A percentile compares a stretch with the other conserved stretches of the same genome.
phyloP scores from a whole-genome alignment of 371 early-diverging fungal species.

The Blyttiomyces sp. region DNA sequence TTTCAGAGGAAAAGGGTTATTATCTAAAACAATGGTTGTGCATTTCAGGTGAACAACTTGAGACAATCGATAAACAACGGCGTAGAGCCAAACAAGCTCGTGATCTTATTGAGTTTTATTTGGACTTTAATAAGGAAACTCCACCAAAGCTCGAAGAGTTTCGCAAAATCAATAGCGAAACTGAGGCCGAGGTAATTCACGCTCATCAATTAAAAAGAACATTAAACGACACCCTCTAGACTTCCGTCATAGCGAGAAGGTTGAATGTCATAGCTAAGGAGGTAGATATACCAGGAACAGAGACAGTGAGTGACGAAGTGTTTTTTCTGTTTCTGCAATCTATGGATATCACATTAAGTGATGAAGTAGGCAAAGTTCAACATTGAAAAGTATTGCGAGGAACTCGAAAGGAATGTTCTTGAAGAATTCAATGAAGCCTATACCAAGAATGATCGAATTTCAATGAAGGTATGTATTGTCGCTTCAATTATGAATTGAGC shows the following conservation, averaged over 20 bases:
- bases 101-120: constrained; percentile 86
- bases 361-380: constrained; percentile 59
- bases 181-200: constrained; percentile 70
- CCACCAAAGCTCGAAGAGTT: constrained; percentile 65
- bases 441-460: too few species aligned
- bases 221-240: constrained; percentile 42
- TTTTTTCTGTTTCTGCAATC: too few species aligned
- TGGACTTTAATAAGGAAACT: constrained; percentile 68
- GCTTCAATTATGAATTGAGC: too few species aligned
- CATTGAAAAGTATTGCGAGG: constrained; percentile 90
- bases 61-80: constrained; percentile 88
- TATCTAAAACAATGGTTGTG: not conserved
- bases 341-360: too few species aligned
- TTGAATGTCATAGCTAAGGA: constrained; percentile 86
- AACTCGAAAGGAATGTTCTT: constrained; percentile 83
- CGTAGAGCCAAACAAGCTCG: constrained; percentile 82
- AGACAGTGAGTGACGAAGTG: constrained; percentile 53
- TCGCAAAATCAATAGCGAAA: constrained; percentile 71
- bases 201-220: not conserved
- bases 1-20: not conserved
- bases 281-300: constrained; percentile 75
- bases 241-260: constrained; percentile 81
- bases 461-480: too few species aligned
- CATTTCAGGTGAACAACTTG: constrained; percentile 79
- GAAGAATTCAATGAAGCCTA: constrained; percentile 85